Base-by-base conservation (phyloP, 768 basidiomycete species). In the Sarcodon aspratus region DNA sequence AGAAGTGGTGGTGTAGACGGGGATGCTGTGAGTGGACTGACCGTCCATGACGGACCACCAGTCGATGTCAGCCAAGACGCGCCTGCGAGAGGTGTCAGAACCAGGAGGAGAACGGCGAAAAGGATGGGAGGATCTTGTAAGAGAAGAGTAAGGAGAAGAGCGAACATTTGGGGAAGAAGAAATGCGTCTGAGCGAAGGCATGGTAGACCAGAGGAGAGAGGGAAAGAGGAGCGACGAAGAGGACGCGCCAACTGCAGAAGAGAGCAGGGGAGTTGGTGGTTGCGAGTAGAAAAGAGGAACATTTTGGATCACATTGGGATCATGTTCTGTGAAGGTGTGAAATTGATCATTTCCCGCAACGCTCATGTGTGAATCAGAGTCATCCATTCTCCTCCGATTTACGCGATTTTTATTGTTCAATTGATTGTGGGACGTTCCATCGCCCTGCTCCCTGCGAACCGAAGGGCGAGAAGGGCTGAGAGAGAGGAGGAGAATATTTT, bases 11-110 rank as follows among this genome's bases (percentile, higher is more conserved):
- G 40, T 42, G 15, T 15, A 13, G 40, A 9, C 27, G 15, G 40
- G 40, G 27, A 42, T 9, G 9, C 11, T 42, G 40, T 42, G 40
- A 27, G 17, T 42, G 65, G 70, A 73, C 67, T 90, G 85, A 54
- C 82, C 80, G 52, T 80, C 84, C 53, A 75, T 68, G 55, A 89
- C 85, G 57, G 72, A 76, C 86, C 86, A 89, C 86, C 87, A 90
- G 63, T 88, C 86, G 59, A 90, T 82, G 69, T 90, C 87, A 33
- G 84, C 86, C 52, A 90, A 73, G 56, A 90, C 84, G 56, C 85
- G 74, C 60, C 87, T 74, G 54, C 63, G 69, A 55, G 61, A 63
- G 34, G 75, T 76, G 59, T 84, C 80, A 56, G 85, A 84, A 52
- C 77, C 82, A 27, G 21, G 21, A 17, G 80, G 79, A 10, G 82